Evolutionary conservation across 2,329 filamentous ascomycete species (phyloP), one percentile per base, ranked within the genome.

Genomic region (Drechslerella coelobrocha): DNA sequence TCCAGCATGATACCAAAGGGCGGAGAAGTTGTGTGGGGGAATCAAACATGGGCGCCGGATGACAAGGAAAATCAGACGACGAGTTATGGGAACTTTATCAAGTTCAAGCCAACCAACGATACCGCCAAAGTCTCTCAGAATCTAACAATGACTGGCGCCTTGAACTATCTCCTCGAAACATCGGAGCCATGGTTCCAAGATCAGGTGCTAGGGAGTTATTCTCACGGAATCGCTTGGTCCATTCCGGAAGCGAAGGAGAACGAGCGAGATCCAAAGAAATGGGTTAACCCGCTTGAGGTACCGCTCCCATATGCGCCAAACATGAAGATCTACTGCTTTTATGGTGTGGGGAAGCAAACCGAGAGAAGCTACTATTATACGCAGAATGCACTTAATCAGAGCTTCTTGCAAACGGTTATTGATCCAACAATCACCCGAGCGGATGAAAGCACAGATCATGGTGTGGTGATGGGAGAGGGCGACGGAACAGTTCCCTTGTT

Each of bases 311-410:
- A 91, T 19, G 93, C 94, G 1, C 93, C 94, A 0, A 90, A 86
- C 76, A 82, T 99, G 76, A 97, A 96, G 78, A 91, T 99, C 10
- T 97, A 92, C 80, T 97, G 94, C 80, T 97, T 99, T 81, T 97
- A 99, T 78, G 94, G 84, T 74, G 76, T 73, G 2, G 93, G 93
- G 1, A 99, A 97, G 78, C 89, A 90, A 2, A 97, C 93, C 0
- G 93, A 99, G 79, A 86, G 93, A 61, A 88, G 88, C 14, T 99
- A 97, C 78, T 99, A 90, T 78, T 99, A 99, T 80, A 88, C 41
- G 7, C 53, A 51, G 51, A 62, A 71, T 27, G 47, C 66, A 6
- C 7, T 71, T 27, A 71, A 71, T 53, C 59, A 31, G 2, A 71
- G 66, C 21, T 63, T 60, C 19, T 23, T 71, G 41, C 66, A 59